Percentiles rank a stretch among this genome's conserved stretches.
Evolutionary conservation across 2,329 filamentous ascomycete genomes (phyloP).

Genomic region (Harringtonia aguacate): DNA sequence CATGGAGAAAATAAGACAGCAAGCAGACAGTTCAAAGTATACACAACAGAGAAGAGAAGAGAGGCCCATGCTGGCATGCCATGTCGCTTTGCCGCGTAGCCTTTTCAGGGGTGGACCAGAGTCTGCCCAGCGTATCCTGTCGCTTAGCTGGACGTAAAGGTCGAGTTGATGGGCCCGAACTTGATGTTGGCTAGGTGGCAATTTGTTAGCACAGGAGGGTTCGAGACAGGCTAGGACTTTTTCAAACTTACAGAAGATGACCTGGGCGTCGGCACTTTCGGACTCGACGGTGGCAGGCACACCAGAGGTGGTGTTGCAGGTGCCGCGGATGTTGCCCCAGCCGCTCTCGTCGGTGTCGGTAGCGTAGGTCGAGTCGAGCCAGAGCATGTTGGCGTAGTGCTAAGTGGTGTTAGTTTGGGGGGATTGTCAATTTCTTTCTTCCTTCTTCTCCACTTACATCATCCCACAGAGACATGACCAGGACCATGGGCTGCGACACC

Average conservation of each 20-base stretch:
- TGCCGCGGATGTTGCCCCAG: slow-evolving; percentile 32
- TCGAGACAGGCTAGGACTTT: background rate
- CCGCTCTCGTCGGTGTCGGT: slow-evolving; percentile 21
- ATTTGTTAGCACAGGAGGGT: background rate
- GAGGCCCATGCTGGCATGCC: background rate
- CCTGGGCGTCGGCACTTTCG: slow-evolving; percentile 19
- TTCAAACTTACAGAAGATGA: slow-evolving; percentile 23
- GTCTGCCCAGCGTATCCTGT: background rate
- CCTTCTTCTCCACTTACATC: slow-evolving; percentile 24
- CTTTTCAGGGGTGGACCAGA: background rate
- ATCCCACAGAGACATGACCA: slow-evolving; percentile 52
- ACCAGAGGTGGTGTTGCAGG: slow-evolving; percentile 31
- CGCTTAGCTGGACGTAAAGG: slow-evolving; percentile 13
- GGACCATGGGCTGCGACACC: slow-evolving; percentile 45
- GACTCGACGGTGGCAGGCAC: slow-evolving; percentile 31
- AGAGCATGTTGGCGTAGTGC: slow-evolving; percentile 50
- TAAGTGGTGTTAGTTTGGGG: slow-evolving; percentile 3
- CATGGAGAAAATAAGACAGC: background rate
- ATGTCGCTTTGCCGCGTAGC: background rate
- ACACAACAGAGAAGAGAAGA: background rate
- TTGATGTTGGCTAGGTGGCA: slow-evolving; percentile 18
- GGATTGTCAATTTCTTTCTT: background rate
- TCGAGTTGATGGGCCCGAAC: slow-evolving; percentile 21
- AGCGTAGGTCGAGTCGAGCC: slow-evolving; percentile 49
- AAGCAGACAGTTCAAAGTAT: background rate